Base-by-base conservation (phyloP, 352 stramenopile genomes). In the Lagenidium sp. region DNA sequence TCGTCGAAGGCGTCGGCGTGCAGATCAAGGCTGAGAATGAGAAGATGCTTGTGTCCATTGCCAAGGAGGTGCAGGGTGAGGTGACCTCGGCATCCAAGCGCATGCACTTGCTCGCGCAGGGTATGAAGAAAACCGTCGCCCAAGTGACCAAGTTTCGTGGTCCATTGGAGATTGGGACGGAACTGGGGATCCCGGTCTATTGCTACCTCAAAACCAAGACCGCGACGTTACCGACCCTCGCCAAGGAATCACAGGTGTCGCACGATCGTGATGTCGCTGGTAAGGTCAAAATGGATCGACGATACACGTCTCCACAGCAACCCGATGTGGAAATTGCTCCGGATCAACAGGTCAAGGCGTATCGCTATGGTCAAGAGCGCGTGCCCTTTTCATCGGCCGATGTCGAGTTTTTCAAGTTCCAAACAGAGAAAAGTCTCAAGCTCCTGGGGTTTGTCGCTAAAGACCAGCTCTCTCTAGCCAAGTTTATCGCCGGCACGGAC, bases 21-120 rank as follows among this genome's bases (percentile, higher is more conserved):
- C 53, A 55, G 19, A 46, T 51, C n/a, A 54, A 87, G 65, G 26
- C 35, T 2, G 76, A 91, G 48, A 91, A 91, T 40, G 79, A 91
- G 47, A 91, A 91, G 46, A 88, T 88, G 74, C 71, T 91, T 5
- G 71, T 87, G 7, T 87, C 73, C 10, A 85, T 91, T 7, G 79
- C 74, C 2, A 60, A 66, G 3, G 73, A 85, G 58, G 73, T 91
- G 4, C 50, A 53, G 11, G 79, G 79, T 10, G 68, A 88, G 23
- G 71, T 91, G 25, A 58, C 53, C 32, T 85, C 75, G 16, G 76
- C 83, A 16, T 76, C 66, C 26, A 78, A 82, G 47, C 65, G 72
- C 4, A 83, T 88, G 67, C 69, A 91, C 18, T 47, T 88, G 29
- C 49, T 91, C 18, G 65, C 68, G 4, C 79, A 89, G 39, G 72